Evolutionary conservation across 2,329 filamentous ascomycete genomes (phyloP), one percentile per base, ranked within the genome.

Genomic region (Thermothelomyces thermophilus): DNA sequence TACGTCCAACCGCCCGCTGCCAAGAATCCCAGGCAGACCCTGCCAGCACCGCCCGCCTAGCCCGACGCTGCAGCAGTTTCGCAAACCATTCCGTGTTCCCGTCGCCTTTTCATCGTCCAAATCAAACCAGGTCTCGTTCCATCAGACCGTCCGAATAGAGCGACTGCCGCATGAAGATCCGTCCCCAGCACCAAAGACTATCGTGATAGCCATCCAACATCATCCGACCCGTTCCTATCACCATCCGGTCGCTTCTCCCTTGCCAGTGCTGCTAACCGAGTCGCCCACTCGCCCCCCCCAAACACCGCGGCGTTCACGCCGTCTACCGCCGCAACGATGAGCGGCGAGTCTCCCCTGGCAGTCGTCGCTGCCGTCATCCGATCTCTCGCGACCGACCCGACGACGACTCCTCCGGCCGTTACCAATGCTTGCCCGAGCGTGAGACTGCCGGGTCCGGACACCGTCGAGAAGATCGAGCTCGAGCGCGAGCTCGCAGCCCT

Each of bases 401-500:
- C 53, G 24, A 55, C 57, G 13, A 47, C 53, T 16, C 57, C 46
- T 20, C 48, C 58, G n/a, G 48, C 50, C 31, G 28, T 52, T 41
- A 28, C 53, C 46, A 20, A 54, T 46, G 33, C 50, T 43, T 28
- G 68, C 44, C 64, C 68, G 49, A 71, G 70, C 51, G 67, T 91
- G 63, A 78, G 77, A 55, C 77, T 97, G 20, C 90, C 91, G 13
- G 93, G 93, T 51, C 77, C 80, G 51, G 79, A 89, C 52, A 85
- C 80, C 39, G 70, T 80, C 31, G 85, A 85, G 58, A 97, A 97
- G 71, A 76, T 79, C 58, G 77, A 77, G 28, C 80, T 97, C 54
- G 90, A 97, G 70, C 76, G 77, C 53, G 91, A 97, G 70, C 79
- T 98, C 51, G 80, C 84, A 44, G 84, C 87, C 49, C 79, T 97